Conservation (phyloP, 805 yeast species). For the Dipodascopsis tothii region DNA sequence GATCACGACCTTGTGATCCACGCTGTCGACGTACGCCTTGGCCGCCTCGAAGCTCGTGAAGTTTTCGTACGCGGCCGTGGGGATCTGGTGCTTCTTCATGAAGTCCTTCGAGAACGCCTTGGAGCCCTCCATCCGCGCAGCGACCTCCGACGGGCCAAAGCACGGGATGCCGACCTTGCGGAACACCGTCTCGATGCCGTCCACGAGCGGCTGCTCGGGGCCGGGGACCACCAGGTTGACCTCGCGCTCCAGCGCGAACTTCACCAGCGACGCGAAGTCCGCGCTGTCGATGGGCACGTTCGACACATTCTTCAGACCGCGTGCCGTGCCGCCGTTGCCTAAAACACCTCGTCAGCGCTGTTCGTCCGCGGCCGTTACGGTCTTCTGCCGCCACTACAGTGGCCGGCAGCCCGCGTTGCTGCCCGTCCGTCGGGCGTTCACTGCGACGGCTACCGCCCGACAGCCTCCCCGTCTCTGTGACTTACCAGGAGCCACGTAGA, state of each 20-base stretch:
- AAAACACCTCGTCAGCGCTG: no score
- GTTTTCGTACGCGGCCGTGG: constrained; percentile 83
- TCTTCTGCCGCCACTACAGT: no score
- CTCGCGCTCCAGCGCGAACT: constrained; percentile 62
- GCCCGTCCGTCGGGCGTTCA: no score
- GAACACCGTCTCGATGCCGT: constrained; percentile 74
- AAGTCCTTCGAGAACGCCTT: constrained; percentile 89
- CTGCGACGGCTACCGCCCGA: no score
- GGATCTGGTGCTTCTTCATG: constrained; percentile 85
- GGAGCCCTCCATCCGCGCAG: constrained; percentile 94
- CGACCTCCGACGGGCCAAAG: constrained; percentile 88
- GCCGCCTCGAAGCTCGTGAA: constrained; percentile 76
- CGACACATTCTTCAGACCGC: constrained; percentile 47
- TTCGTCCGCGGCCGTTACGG: no score
- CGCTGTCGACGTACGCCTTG: constrained; percentile 53
- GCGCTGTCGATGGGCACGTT: constrained; percentile 63
- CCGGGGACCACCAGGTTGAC: constrained; percentile 86
- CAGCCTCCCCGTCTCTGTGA: no score
- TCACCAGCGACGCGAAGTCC: constrained; percentile 63
- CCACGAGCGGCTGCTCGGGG: constrained; percentile 98
- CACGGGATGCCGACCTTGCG: constrained; percentile 83
- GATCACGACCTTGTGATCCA: constrained; percentile 73
- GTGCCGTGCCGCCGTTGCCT: constrained; percentile 88
- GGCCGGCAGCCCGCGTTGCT: no score
- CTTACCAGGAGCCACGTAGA: constrained; percentile 75